A percentile compares a stretch with the other conserved stretches of the same genome.
Evolutionary conservation across 495 filamentous ascomycete species (phyloP).

Genomic region (Jackrogersella multiformis): DNA sequence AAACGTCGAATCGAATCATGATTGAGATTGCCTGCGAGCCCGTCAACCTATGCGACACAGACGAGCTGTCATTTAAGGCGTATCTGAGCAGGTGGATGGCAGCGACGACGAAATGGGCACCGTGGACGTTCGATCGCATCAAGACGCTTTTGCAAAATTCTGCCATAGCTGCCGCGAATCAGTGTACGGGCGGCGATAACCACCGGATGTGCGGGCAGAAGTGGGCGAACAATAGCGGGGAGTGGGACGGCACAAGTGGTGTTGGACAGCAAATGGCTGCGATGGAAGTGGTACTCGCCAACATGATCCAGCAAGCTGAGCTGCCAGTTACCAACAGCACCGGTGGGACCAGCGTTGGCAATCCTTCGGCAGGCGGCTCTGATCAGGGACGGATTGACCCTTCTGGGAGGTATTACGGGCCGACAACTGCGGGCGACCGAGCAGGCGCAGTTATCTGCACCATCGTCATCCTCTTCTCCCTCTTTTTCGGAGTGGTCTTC

Average conservation of each 20-base stretch:
- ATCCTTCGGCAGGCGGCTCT: conserved; percentile 70
- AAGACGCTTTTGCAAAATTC: conserved; percentile 70
- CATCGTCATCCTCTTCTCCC: conserved; percentile 48
- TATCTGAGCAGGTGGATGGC: conserved; percentile 80
- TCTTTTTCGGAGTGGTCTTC: conserved; percentile 48
- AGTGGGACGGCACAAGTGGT: conserved; percentile 66
- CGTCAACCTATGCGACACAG: conserved; percentile 66
- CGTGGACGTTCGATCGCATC: conserved; percentile 67
- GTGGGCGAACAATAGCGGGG: conserved; percentile 65
- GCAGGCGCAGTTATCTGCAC: conserved; percentile 71
- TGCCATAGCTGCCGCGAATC: conserved; percentile 69
- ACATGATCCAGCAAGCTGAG: conserved; percentile 56
- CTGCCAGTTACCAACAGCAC: conserved; percentile 69
- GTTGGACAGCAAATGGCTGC: conserved; percentile 78
- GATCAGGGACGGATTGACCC: conserved; percentile 48
- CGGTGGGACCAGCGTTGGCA: conserved; percentile 79
- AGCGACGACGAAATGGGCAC: conserved; percentile 73
- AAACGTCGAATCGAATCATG: conserved; percentile 58
- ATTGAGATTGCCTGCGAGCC: conserved; percentile 79
- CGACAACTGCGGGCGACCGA: conserved; percentile 62
- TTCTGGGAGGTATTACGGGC: conserved; percentile 22
- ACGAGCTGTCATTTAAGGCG: conserved; percentile 78
- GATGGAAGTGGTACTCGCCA: conserved; percentile 71
- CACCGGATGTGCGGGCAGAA: conserved; percentile 73
- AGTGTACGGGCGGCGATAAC: conserved; percentile 68